Percentiles rank a stretch among this genome's conserved stretches.
phyloP scores from a whole-genome alignment of 2,329 filamentous ascomycete species.

The Bipolaris oryzae region DNA sequence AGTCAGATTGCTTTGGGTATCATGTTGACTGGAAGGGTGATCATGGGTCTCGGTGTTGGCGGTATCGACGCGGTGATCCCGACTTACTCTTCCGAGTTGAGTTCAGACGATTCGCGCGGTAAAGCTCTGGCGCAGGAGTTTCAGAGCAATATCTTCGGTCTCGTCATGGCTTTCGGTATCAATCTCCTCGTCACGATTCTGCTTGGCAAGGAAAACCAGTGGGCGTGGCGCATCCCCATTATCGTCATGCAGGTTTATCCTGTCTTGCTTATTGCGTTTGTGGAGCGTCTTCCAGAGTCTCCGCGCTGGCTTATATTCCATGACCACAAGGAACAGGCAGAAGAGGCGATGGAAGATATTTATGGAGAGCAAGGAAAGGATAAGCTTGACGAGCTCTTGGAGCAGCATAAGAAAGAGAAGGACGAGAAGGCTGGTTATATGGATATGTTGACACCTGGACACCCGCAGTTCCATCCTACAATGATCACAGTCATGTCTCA shows the following conservation, averaged over 20 bases:
- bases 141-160: conserved; percentile 67
- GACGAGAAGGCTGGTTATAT: conserved; percentile 57
- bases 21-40: conserved; percentile 58
- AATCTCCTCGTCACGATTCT: conserved; percentile 61
- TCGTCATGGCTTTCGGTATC: conserved; percentile 66
- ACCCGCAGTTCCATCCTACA: conserved; percentile 65
- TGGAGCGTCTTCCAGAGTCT: conserved; percentile 61
- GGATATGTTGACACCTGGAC: conserved; percentile 63
- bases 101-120: conserved; percentile 62
- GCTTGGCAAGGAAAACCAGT: conserved; percentile 63
- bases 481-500: conserved; percentile 68
- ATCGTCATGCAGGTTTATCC: conserved; percentile 67
- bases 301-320: conserved; percentile 64
- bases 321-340: conserved; percentile 58
- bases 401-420: conserved; percentile 58
- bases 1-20: conserved; percentile 50
- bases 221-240: conserved; percentile 68
- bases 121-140: conserved; percentile 67
- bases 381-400: conserved; percentile 58
- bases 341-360: conserved; percentile 55
- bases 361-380: conserved; percentile 58
- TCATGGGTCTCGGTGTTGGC: conserved; percentile 65
- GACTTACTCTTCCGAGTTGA: conserved; percentile 64
- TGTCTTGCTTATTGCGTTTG: conserved; percentile 58
- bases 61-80: conserved; percentile 67